phyloP scores from a whole-genome alignment of 345 rosid genomes.

The Toxicodendron radicans region DNA sequence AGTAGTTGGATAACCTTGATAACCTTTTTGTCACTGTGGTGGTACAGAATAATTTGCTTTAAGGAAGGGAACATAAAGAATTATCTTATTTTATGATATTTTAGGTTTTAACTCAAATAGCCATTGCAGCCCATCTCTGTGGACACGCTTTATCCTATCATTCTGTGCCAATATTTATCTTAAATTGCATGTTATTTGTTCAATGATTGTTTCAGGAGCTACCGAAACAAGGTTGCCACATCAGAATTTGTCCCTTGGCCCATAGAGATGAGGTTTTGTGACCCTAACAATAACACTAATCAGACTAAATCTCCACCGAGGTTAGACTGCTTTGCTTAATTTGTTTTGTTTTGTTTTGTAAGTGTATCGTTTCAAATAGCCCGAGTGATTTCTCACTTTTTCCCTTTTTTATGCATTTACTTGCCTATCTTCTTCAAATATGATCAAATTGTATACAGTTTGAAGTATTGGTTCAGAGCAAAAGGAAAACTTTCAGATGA shows the following conservation, averaged over 20 bases:
- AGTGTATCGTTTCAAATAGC: slow-evolving; percentile 9
- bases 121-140: too few species aligned
- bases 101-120: too few species aligned
- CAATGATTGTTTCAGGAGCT: slow-evolving; percentile 63
- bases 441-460: slow-evolving; percentile 39
- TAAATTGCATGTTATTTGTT: slow-evolving; percentile 12
- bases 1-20: not conserved
- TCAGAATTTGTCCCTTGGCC: slow-evolving; percentile 82
- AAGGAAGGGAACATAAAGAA: too few species aligned
- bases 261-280: slow-evolving; percentile 92
- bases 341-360: slow-evolving; percentile 7
- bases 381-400: not conserved
- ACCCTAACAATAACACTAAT: slow-evolving; percentile 60
- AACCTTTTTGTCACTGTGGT: not conserved
- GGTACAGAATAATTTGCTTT: not conserved
- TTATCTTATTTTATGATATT: too few species aligned
- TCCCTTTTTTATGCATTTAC: not conserved
- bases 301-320: slow-evolving; percentile 88
- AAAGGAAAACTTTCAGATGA: slow-evolving; percentile 94
- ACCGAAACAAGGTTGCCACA: slow-evolving; percentile 79
- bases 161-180: not conserved
- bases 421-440: slow-evolving; percentile 4
- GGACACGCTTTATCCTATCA: not conserved
- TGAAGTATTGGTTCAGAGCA: slow-evolving; percentile 94
- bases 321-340: slow-evolving; percentile 38